A percentile compares a stretch with the other conserved stretches of the same genome.
phyloP scores from a whole-genome alignment of 2,329 filamentous ascomycete genomes.

The Pyrenochaeta sp. region DNA sequence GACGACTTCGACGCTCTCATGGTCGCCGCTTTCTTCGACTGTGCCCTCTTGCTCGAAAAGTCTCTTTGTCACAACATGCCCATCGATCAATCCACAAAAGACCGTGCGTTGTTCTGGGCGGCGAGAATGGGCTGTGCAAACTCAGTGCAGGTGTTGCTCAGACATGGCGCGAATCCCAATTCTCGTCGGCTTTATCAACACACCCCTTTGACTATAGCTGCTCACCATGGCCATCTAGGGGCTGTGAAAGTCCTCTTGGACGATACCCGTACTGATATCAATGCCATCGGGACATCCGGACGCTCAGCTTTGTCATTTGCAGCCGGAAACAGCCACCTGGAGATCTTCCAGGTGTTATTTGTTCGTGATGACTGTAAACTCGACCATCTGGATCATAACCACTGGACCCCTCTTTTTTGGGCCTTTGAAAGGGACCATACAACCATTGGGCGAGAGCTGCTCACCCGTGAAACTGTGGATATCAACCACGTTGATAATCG shows the following conservation, averaged over 20 bases:
- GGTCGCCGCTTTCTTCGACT: slow-evolving; percentile 46
- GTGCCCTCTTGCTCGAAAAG: too few species aligned
- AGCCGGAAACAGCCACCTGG: slow-evolving; percentile 39
- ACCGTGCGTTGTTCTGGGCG: slow-evolving; percentile 42
- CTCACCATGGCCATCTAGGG: slow-evolving; percentile 35
- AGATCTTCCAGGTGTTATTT: slow-evolving; percentile 38
- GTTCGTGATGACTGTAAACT: slow-evolving; percentile 16
- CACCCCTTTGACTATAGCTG: slow-evolving; percentile 39
- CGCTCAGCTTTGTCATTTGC: slow-evolving; percentile 46
- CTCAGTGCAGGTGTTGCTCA: slow-evolving; percentile 25
- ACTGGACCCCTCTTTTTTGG: slow-evolving; percentile 45
- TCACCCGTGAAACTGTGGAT: slow-evolving; percentile 26
- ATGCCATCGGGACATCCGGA: slow-evolving; percentile 22
- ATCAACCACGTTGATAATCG: slow-evolving; percentile 42
- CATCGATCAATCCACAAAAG: slow-evolving; percentile 15
- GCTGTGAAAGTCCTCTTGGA: slow-evolving; percentile 34
- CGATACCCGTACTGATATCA: slow-evolving; percentile 31
- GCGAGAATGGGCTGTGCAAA: slow-evolving; percentile 29
- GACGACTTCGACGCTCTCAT: slow-evolving; percentile 28
- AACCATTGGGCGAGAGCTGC: slow-evolving; percentile 28
- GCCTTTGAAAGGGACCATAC: slow-evolving; percentile 35
- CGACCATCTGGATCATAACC: slow-evolving; percentile 31
- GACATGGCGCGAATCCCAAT: slow-evolving; percentile 21
- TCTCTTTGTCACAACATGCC: too few species aligned
- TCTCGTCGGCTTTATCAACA: slow-evolving; percentile 20